A percentile compares a stretch with the other conserved stretches of the same genome.
Conservation (phyloP, 805 yeast genomes). For the Schwanniomyces occidentalis region DNA sequence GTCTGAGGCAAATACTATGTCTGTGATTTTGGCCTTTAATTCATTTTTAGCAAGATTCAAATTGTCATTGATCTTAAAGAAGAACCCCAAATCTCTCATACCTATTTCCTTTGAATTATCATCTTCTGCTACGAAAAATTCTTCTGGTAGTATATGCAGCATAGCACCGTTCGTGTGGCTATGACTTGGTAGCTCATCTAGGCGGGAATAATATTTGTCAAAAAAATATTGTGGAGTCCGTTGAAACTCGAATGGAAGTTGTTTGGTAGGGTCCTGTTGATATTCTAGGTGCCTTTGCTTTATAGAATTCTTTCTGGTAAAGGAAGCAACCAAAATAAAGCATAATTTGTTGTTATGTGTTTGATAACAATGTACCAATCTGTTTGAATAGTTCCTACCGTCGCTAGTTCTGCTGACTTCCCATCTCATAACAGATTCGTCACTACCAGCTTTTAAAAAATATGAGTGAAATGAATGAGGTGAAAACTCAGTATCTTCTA, state of each 20-base stretch:
- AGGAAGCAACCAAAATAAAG: conserved; percentile 35
- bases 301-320: conserved; percentile 31
- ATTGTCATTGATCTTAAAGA: conserved; percentile 26
- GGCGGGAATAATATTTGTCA: conserved; percentile 20
- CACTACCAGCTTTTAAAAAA: conserved; percentile 39
- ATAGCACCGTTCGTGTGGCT: conserved; percentile 11
- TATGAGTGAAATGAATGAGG: conserved; percentile 44
- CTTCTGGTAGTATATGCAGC: conserved; percentile 30
- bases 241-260: conserved; percentile 31
- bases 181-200: conserved; percentile 15
- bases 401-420: conserved; percentile 33
- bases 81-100: conserved; percentile 33
- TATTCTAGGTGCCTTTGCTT: conserved; percentile 13
- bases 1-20: conserved; percentile 34
- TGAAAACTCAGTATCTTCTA: conserved; percentile 23
- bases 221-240: conserved; percentile 21
- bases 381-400: conserved; percentile 36
- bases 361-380: conserved; percentile 32
- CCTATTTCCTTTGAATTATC: conserved; percentile 23
- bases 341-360: conserved; percentile 43
- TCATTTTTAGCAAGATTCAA: conserved; percentile 16
- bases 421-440: conserved; percentile 25
- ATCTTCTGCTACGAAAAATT: conserved; percentile 24
- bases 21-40: conserved; percentile 28
- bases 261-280: conserved; percentile 18